Evolutionary conservation across 345 rosid species (phyloP).

Genomic region (Gossypium stocksii): DNA sequence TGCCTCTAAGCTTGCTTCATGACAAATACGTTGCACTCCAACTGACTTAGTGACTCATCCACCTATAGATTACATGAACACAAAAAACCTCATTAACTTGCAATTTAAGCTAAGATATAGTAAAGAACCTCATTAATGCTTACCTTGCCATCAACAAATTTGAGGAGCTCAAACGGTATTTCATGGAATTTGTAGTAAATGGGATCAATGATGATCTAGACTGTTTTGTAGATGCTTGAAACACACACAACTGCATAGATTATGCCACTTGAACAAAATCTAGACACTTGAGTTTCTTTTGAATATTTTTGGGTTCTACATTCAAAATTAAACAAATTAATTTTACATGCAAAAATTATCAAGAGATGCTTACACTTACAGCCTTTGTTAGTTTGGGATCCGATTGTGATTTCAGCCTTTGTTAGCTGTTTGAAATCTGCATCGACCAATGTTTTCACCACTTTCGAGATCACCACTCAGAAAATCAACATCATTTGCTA

Average conservation of each 20-base stretch:
- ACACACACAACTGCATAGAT: constrained; percentile 41
- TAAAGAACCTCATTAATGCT: background rate
- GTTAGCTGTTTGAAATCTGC: constrained; percentile 18
- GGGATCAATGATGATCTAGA: constrained; percentile 51
- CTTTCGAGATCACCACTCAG: too few species aligned
- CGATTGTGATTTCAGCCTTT: constrained; percentile 9
- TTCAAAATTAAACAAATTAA: background rate
- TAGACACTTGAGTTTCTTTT: constrained; percentile 49
- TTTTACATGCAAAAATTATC: background rate
- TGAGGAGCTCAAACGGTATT: constrained; percentile 56
- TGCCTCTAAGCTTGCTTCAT: constrained; percentile 57
- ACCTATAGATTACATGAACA: constrained; percentile 36
- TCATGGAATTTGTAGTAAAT: constrained; percentile 55
- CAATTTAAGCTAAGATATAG: too few species aligned
- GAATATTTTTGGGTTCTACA: constrained; percentile 22
- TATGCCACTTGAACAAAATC: constrained; percentile 51
- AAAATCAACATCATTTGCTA: background rate
- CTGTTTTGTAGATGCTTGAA: constrained; percentile 46
- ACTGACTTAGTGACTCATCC: constrained; percentile 40
- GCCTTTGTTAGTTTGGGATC: constrained; percentile 21
- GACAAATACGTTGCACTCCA: constrained; percentile 42
- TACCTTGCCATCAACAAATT: constrained; percentile 71
- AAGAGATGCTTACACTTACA: constrained; percentile 14
- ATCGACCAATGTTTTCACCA: constrained; percentile 20
- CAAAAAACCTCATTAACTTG: too few species aligned